Conservation (phyloP, 352 stramenopile genomes). For the Globisporangium takayamanum region DNA sequence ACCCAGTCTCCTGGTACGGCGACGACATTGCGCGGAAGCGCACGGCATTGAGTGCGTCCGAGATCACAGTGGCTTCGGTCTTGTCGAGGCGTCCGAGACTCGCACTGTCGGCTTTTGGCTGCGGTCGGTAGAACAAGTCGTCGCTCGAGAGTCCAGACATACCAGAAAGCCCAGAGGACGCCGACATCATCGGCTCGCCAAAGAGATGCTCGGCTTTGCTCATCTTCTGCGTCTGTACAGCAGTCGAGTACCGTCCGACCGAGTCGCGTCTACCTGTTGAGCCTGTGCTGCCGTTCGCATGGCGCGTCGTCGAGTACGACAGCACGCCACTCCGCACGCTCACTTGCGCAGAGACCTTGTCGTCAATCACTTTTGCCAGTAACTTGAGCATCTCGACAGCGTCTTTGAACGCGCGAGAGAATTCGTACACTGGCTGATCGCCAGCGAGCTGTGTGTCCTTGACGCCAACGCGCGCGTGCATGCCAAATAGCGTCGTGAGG, state of each 20-base stretch:
- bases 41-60: constrained; percentile 28
- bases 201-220: constrained; percentile 79
- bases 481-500: constrained; percentile 78
- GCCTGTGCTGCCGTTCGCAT: constrained; percentile 12
- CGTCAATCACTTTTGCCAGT: constrained; percentile 58
- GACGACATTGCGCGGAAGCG: constrained; percentile 11
- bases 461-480: constrained; percentile 74
- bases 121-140: constrained; percentile 13
- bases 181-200: not conserved
- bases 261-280: constrained; percentile 27
- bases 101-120: not conserved
- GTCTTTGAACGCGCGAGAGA: constrained; percentile 69
- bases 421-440: constrained; percentile 53
- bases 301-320: constrained; percentile 28
- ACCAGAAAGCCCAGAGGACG: no score
- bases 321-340: constrained; percentile 59
- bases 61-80: constrained; percentile 23
- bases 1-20: constrained; percentile 27
- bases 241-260: constrained; percentile 69
- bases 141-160: not conserved
- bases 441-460: constrained; percentile 70
- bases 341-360: constrained; percentile 51
- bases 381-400: constrained; percentile 83
- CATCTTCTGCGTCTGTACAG: constrained; percentile 49
- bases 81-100: constrained; percentile 5